Base-by-base conservation (phyloP, 2,329 filamentous ascomycete genomes). In the Paraphaeosphaeria minitans region DNA sequence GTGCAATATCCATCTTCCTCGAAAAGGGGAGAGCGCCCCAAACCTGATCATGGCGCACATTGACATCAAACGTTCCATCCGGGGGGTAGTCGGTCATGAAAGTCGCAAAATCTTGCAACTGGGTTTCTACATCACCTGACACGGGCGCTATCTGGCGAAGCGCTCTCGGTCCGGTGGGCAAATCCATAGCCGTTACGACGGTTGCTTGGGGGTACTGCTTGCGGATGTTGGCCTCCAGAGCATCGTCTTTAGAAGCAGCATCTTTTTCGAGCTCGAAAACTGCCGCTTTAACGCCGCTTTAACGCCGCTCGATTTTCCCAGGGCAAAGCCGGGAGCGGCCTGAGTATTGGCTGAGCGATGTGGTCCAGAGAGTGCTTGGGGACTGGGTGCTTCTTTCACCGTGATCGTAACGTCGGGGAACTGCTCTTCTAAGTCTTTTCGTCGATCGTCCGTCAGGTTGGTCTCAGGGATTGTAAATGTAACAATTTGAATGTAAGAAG, bases 171-270 rank as follows among this genome's bases (percentile, higher is more conserved):
- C 16, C 37, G 13, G 21, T 53, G 24, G 24, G 16, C 12, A 22
- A 7, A 19, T 31, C 14, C 22, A 24, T 9, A 33, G 4, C 49
- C 29, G 16, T 19, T 27, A 52, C 42, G 16, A 60, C 53, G 4
- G 51, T 27, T 5, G 54, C 57, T 58, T 58, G 58, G 14, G 62
- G 58, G 45, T 55, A 59, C n/a, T n/a, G 50, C 16, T 58, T 48
- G 39, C 46, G 53, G 7, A 64, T 53, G 6, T 19, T 48, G 13
- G 22, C 31, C 22, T 56, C 50, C 6, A 62, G 48, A 16, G 16
- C 22, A 5, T 43, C 55, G 35, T 60, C 39, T 16, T 35, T 39
- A n/a, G 39, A 27, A 5, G 53, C 3, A 43, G 56, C 47, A 7
- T 42, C 16, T 22, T 51, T 29, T 14, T 60, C 53, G 37, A 64